phyloP scores from a whole-genome alignment of 2,329 filamentous ascomycete species.

The Rosellinia necatrix region DNA sequence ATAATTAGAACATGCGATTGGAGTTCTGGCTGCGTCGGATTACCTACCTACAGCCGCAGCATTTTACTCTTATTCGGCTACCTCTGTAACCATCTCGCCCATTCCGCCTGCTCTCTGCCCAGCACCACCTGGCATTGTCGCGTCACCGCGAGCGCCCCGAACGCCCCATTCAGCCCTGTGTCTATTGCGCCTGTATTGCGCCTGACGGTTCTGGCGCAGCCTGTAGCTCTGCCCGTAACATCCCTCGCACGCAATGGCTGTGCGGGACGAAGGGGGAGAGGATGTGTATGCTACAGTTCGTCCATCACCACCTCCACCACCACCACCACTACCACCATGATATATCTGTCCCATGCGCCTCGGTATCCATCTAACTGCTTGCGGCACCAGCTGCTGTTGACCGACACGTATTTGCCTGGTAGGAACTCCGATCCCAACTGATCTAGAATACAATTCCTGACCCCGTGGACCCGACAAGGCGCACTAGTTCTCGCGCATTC shows the following conservation, averaged over 20 bases:
- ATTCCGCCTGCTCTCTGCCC: too few species aligned
- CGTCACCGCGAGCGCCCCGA: background rate
- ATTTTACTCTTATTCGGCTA: too few species aligned
- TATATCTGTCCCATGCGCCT: background rate
- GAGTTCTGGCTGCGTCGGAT: too few species aligned
- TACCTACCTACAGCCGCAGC: too few species aligned
- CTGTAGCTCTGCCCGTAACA: too few species aligned
- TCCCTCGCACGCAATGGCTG: slow-evolving; percentile 36
- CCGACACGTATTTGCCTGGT: slow-evolving; percentile 93
- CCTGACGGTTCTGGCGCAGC: slow-evolving; percentile 18
- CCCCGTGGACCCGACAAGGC: slow-evolving; percentile 56
- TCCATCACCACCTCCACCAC: slow-evolving; percentile 27
- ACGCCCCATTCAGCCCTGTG: background rate
- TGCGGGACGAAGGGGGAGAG: slow-evolving; percentile 42
- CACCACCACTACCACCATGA: background rate
- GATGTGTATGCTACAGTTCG: slow-evolving; percentile 63
- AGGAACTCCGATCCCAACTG: slow-evolving; percentile 39
- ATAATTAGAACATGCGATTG: too few species aligned
- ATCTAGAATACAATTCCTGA: slow-evolving; percentile 25
- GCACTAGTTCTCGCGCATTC: slow-evolving; percentile 94
- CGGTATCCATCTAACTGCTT: slow-evolving; percentile 34
- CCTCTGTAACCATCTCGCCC: background rate
- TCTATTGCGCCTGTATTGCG: background rate
- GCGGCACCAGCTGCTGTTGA: slow-evolving; percentile 77
- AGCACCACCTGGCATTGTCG: background rate